phyloP scores from a whole-genome alignment of 306 rosid genomes.

The Castanea sativa region DNA sequence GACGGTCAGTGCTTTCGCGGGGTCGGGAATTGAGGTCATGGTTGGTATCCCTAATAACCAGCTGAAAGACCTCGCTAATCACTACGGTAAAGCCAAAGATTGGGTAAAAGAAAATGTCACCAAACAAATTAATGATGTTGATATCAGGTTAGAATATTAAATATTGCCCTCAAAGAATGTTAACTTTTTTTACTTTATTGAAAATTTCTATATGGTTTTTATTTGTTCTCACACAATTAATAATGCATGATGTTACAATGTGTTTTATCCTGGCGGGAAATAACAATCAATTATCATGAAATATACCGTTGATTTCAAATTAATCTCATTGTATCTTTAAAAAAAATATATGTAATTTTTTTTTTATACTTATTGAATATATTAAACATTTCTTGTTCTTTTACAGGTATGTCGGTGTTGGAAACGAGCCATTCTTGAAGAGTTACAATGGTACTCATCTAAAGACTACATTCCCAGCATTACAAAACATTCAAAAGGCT shows the following conservation, averaged over 20 bases:
- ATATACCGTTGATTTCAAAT: too few relatives aligned
- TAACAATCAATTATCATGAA: too few relatives aligned
- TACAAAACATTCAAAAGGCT: constrained; percentile 69
- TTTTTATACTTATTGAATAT: background rate
- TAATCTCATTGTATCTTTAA: too few relatives aligned
- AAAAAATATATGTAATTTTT: too few relatives aligned
- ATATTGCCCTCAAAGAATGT: background rate
- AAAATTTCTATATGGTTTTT: too few relatives aligned
- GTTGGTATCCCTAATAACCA: constrained; percentile 74
- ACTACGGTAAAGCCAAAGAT: constrained; percentile 29
- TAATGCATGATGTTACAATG: too few relatives aligned
- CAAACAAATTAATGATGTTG: constrained; percentile 36
- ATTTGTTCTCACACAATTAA: too few relatives aligned
- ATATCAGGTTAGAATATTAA: constrained; percentile 43
- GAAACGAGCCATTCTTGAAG: constrained; percentile 73
- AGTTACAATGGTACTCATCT: constrained; percentile 48
- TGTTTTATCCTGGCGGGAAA: too few relatives aligned
- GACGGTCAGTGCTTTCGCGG: constrained; percentile 52
- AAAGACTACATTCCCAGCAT: constrained; percentile 52
- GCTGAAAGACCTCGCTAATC: constrained; percentile 26
- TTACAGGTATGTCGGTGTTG: constrained; percentile 67
- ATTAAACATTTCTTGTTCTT: background rate
- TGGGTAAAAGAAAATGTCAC: constrained; percentile 71
- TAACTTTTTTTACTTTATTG: background rate
- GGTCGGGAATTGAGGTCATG: constrained; percentile 60